Evolutionary conservation across 148 eudicot genomes (phyloP), one percentile per base, ranked within the genome.

Genomic region (Chenopodium album): DNA sequence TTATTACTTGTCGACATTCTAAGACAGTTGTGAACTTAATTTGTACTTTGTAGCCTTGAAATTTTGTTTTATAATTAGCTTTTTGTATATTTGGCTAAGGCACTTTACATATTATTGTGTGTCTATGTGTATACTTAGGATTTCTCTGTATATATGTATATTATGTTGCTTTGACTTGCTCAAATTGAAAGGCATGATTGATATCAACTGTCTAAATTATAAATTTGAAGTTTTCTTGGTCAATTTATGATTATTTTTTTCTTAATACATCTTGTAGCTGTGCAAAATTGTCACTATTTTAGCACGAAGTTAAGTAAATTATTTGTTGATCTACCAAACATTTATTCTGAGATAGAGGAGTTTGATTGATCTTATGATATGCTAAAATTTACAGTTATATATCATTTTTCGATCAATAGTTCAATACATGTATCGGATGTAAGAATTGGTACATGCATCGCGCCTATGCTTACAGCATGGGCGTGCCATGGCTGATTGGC

Each of bases 1-100:
- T 28, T 37, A 2, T 28, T 37, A 71, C 64, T 80, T 9, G 64
- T 28, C 1, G 70, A 29, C 82, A 80, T 73, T 73, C 63, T 46
- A n/a, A 1, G 48, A 19, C 78, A 22, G 19, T 19, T n/a, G 31
- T 76, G 44, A 71, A 41, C 44, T 5, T 41, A 41, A 6, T 6
- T 41, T 41, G 8, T 41, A 34, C 7, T 41, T 41, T 41, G 8
- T 41, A 62, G 66, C 19, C 6, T 71, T 44, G 28, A 2, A 41
- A 3, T 4, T 34, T 20, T 41, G 37, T 34, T 71, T 20, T 17
- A 32, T 70, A 31, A 34, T 12, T 2, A 10, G 69, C n/a, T 68
- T 2, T 19, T 29, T 16, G 12, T 7, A 71, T 34, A 41, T 41
- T 41, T 72, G 75, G 47, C 28, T 71, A n/a, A 1, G 3, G 32